A percentile compares a stretch with the other conserved stretches of the same genome.
phyloP scores from a whole-genome alignment of 495 filamentous ascomycete species.

The Rostrohypoxylon terebratum region DNA sequence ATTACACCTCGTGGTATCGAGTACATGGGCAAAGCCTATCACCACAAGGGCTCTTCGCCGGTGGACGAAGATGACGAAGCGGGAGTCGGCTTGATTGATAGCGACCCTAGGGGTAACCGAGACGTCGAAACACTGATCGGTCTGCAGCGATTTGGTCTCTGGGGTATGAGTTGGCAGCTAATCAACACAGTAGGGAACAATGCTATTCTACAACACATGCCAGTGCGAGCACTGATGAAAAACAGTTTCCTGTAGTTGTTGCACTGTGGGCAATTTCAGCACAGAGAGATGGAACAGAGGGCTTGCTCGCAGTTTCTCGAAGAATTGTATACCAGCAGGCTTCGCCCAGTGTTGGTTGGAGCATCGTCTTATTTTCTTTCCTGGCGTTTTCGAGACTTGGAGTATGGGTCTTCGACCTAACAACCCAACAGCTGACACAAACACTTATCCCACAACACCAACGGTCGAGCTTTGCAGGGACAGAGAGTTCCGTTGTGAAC shows the following conservation, averaged over 20 bases:
- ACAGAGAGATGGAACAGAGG: slow-evolving; percentile 23
- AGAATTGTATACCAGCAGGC: slow-evolving; percentile 11
- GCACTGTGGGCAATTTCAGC: slow-evolving; percentile 51
- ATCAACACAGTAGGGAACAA: slow-evolving; percentile 51
- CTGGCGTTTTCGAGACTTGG: slow-evolving; percentile 60
- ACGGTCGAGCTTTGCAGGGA: slow-evolving; percentile 59
- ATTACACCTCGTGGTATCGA: slow-evolving; percentile 55
- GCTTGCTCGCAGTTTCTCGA: neutral
- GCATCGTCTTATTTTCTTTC: slow-evolving; percentile 55
- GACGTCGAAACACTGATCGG: slow-evolving; percentile 49
- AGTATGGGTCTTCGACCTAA: slow-evolving; percentile 60
- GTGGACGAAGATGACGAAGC: slow-evolving; percentile 37
- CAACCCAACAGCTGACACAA: slow-evolving; percentile 60
- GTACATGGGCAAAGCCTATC: slow-evolving; percentile 47
- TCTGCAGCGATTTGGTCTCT: slow-evolving; percentile 57
- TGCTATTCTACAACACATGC: neutral
- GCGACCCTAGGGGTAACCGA: slow-evolving; percentile 31
- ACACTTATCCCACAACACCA: slow-evolving; percentile 50
- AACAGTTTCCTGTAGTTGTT: slow-evolving; percentile 55
- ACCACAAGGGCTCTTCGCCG: slow-evolving; percentile 1
- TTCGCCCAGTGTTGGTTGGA: slow-evolving; percentile 42
- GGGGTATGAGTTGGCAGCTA: slow-evolving; percentile 57
- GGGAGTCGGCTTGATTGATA: slow-evolving; percentile 39
- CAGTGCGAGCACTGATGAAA: slow-evolving; percentile 3
- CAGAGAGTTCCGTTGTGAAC: slow-evolving; percentile 56